Conservation (phyloP, 2,329 filamentous ascomycete species). For the Diaporthe capsici region DNA sequence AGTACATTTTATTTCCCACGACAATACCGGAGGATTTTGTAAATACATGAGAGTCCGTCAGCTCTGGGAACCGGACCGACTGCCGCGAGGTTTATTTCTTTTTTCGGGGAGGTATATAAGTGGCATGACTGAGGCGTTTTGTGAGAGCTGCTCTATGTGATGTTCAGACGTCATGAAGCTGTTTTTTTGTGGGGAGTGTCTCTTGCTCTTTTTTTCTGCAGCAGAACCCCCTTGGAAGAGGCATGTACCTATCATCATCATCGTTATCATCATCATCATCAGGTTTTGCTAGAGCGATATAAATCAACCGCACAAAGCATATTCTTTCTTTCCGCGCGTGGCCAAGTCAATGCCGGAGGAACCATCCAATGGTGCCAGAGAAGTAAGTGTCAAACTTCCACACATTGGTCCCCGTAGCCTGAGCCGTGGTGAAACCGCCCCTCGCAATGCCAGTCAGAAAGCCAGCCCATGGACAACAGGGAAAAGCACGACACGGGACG, state of each 20-base stretch:
- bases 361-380: too few species aligned
- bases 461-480: constrained; percentile 2
- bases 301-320: constrained; percentile 20
- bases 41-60: constrained; percentile 26
- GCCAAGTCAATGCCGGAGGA: too few species aligned
- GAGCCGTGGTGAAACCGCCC: constrained; percentile 10
- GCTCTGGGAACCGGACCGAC: constrained; percentile 11
- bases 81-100: constrained; percentile 11
- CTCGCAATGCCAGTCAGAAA: neutral
- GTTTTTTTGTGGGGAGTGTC: neutral
- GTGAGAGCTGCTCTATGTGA: constrained; percentile 31
- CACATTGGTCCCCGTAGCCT: neutral
- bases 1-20: constrained; percentile 27
- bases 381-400: neutral
- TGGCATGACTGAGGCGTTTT: constrained; percentile 42
- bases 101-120: constrained; percentile 25
- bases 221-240: neutral
- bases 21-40: constrained; percentile 27
- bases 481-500: constrained; percentile 22
- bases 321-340: too few species aligned
- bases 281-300: constrained; percentile 27
- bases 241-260: constrained; percentile 8
- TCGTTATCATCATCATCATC: neutral
- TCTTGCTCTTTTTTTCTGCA: neutral
- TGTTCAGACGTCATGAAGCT: constrained; percentile 33